These are phyloP conservation scores for Backusella sp. DNA, from an alignment of 192 early-diverging fungal species.

Conservation along the genomic window DNA sequence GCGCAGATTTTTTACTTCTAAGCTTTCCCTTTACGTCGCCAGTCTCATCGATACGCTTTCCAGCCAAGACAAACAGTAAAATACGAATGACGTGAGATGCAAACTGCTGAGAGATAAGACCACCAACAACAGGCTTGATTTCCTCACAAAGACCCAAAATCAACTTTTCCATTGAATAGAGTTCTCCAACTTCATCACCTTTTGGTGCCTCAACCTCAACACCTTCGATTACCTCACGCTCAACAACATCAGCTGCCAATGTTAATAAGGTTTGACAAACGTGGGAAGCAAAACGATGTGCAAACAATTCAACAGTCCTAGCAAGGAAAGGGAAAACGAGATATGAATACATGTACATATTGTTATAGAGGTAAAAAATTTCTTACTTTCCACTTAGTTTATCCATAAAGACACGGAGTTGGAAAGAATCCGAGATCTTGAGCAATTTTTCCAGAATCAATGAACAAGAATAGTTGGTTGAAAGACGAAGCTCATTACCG, in stretches of 20 bases:
- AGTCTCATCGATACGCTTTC: slow-evolving; percentile 53
- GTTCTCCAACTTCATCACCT: slow-evolving; percentile 40
- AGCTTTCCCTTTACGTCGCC: slow-evolving; percentile 51
- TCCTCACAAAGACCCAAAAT: slow-evolving; percentile 60
- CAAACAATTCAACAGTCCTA: slow-evolving; percentile 58
- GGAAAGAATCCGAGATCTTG: slow-evolving; percentile 65
- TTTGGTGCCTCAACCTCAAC: slow-evolving; percentile 22
- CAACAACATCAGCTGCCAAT: slow-evolving; percentile 68
- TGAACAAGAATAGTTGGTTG: slow-evolving; percentile 75
- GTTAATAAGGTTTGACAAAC: slow-evolving; percentile 81
- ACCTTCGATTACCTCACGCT: slow-evolving; percentile 65
- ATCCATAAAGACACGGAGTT: slow-evolving; percentile 70
- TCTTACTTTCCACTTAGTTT: slow-evolving; percentile 53
- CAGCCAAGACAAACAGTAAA: slow-evolving; percentile 66
- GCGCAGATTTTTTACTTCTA: slow-evolving; percentile 73
- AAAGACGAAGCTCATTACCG: slow-evolving; percentile 69
- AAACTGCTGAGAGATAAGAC: slow-evolving; percentile 69
- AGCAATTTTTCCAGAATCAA: slow-evolving; percentile 81
- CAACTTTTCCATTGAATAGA: slow-evolving; percentile 68
- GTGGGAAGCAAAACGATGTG: slow-evolving; percentile 86
- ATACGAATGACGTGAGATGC: slow-evolving; percentile 77
- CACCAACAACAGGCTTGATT: slow-evolving; percentile 46
- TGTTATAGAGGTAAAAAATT: not conserved
- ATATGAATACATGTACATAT: not conserved
- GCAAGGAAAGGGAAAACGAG: slow-evolving; percentile 12